Conservation (phyloP, 2,329 filamentous ascomycete genomes). For the Aureobasidium sp. region DNA sequence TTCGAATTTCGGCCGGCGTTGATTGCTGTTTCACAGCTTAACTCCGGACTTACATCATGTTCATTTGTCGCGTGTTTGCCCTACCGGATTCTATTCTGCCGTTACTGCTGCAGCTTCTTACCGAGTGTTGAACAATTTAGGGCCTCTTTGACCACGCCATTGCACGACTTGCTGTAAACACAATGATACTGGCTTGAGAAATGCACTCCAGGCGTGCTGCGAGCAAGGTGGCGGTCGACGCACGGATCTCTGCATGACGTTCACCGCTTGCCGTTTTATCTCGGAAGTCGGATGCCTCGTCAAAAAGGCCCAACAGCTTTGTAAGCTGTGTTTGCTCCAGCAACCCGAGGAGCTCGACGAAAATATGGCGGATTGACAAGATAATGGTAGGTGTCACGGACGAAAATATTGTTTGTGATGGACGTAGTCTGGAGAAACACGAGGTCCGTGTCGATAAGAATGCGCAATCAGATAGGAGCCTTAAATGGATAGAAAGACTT, state of each 20-base stretch:
- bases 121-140: background rate
- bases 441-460: background rate
- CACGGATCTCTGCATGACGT: slow-evolving; percentile 1
- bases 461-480: background rate
- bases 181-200: background rate
- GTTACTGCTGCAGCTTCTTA: background rate
- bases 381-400: background rate
- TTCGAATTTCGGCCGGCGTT: slow-evolving; percentile 9
- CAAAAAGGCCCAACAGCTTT: slow-evolving; percentile 9
- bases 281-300: background rate
- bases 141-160: background rate
- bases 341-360: background rate
- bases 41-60: slow-evolving; percentile 5
- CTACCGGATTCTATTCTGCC: no score
- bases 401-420: background rate
- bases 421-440: background rate
- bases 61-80: background rate
- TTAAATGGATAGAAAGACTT: background rate
- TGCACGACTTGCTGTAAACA: background rate
- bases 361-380: background rate
- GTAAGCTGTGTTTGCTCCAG: background rate
- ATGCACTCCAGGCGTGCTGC: background rate
- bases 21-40: slow-evolving; percentile 4
- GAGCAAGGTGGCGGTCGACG: background rate
- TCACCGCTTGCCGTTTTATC: slow-evolving; percentile 1